Evolutionary conservation across 495 filamentous ascomycete genomes (phyloP), one percentile per base, ranked within the genome.

Genomic region (Staphylotrichum tortipilum): DNA sequence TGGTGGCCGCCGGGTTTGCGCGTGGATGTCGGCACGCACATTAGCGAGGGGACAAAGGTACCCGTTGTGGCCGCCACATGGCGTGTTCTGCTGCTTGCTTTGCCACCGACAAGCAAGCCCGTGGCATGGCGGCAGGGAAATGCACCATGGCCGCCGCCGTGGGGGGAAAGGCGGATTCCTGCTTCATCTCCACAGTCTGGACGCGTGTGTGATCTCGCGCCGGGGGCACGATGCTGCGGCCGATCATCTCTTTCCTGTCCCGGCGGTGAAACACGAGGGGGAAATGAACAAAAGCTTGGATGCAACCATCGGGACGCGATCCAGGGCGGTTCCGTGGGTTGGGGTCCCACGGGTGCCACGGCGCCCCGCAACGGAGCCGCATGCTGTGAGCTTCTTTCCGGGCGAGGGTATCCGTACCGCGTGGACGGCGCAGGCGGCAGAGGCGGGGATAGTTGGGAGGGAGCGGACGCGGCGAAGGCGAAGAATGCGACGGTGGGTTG

Each of bases 61-160:
- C n/a, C n/a, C 2, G 11, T 35, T 34, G 43, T 46, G 43, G 43
- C 43, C 43, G 43, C 43, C 43, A 46, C 43, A 46, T 46, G 26
- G 26, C 10, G 6, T 28, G 26, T n/a, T n/a, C n/a, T n/a, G n/a
- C n/a, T n/a, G n/a, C n/a, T n/a, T n/a, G n/a, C n/a, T n/a, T 30
- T 6, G 28, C 7, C 28, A 30, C 12, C 28, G 28, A 30, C 28
- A 30, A 30, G n/a, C n/a, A n/a, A n/a, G n/a, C n/a, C n/a, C n/a
- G n/a, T n/a, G n/a, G n/a, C n/a, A n/a, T n/a, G n/a, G n/a, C n/a
- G n/a, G n/a, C n/a, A 28, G 26, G 10, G 26, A 10, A 28, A 5
- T 28, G 26, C 26, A 5, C 10, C 26, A 28, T 7, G 4, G 5
- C 0, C 9, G 4, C n/a, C 3, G 31, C 11, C 4, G 9, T 12